Base-by-base conservation (phyloP, 148 eudicot species). In the Rhododendron vialii region DNA sequence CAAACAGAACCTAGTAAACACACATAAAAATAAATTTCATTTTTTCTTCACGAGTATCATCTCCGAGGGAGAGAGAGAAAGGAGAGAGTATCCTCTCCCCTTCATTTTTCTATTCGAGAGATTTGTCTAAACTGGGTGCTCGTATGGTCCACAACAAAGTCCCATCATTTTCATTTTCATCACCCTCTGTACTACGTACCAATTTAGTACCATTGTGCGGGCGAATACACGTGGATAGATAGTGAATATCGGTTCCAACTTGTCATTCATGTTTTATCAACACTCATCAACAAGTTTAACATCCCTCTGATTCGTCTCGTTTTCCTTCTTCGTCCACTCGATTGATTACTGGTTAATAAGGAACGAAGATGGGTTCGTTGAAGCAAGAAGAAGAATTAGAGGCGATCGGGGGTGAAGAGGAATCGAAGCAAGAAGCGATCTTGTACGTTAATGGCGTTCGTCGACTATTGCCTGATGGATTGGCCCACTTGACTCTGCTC, bases 401-500 rank as follows among this genome's bases (percentile, higher is more conserved):
- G 75, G 26, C 82, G 74, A 67, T 86, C 0, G 90, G 50, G 35
- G 89, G 50, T 47, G 91, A 90, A 45, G 91, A 89, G 41, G 91
- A 85, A 73, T 86, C 94, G 67, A 90, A 86, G 50, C 76, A 71
- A 30, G 98, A 97, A 88, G 91, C 96, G 41, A 90, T 97, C 33
- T 35, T 95, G 35, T 97, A 94, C 71, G 89, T 97, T 67, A 97
- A 97, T 89, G 98, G 99, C 12, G 95, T 93, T 83, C 95, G 95
- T 30, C 88, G 92, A 85, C 82, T 95, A 9, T 86, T 97, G 67
- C 95, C 98, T n/a, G 98, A 95, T 91, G 98, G 99, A 15, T 86
- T 97, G 85, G 99, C 99, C 87, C 98, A 97, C 86, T 73, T 94
- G 77, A 97, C 99, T 84, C 96, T 97, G 73, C 96, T 97, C 35